Base-by-base conservation (phyloP, 352 stramenopile genomes). In the Phytophthora sojae region DNA sequence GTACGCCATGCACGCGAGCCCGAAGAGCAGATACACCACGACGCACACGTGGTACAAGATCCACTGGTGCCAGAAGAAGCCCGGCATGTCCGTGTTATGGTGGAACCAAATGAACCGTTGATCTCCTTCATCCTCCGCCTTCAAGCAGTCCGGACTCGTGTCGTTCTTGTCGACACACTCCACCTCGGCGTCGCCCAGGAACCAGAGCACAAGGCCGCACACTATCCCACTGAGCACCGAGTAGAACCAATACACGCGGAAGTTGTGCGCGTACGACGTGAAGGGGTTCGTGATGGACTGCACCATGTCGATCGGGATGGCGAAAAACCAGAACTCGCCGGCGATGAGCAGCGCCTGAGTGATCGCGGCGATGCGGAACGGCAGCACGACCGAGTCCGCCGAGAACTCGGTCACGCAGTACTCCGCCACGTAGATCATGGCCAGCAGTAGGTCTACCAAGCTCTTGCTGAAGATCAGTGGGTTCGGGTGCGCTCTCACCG, bases 241-340 rank as follows among this genome's bases (percentile, higher is more conserved):
- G 55, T 94, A 95, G 64, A 95, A 86, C 85, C 87, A 93, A 75
- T 97, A 97, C 8, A 93, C 65, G 6, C 84, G 76, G 17, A 94
- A 84, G 71, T 97, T 97, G 71, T 93, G 71, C 52, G 86, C 73
- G 66, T 96, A 97, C 37, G 88, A 96, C 51, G 90, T 95, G 71
- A 97, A 97, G 11, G 90, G 90, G 69, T 97, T 97, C 23, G 90
- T 95, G 65, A 97, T 91, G 21, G 87, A 95, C 82, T 97, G 89
- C 45, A 95, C 82, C 74, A 97, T 90, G 66, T 97, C 90, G 53
- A 96, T 91, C 6, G 86, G 87, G 67, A 97, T 97, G 19, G 89
- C 89, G 57, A 94, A 95, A 80, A 95, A 97, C 90, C 90, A 96
- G 51, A 95, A 96, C 57, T 97, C 90, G 3, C 86, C 86, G n/a